phyloP scores from a whole-genome alignment of 495 filamentous ascomycete species.

The Penicillium chermesinum region DNA sequence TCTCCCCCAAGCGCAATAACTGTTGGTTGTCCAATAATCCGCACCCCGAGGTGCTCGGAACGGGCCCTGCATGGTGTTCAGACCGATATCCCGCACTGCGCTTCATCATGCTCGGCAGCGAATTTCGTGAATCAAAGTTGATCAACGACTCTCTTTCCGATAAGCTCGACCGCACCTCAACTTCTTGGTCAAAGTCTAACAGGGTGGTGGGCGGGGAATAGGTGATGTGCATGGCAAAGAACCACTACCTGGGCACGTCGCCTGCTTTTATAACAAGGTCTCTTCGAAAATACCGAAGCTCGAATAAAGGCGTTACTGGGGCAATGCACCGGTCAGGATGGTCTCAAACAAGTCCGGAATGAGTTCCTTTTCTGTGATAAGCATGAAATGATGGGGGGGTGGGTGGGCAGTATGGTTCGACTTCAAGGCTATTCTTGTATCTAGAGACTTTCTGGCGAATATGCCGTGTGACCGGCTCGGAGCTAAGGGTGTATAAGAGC shows the following conservation, averaged over 20 bases:
- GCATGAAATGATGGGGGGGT: too few relatives aligned
- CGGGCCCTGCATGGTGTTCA: background rate
- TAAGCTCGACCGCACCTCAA: background rate
- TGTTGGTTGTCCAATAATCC: background rate
- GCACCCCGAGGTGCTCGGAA: background rate
- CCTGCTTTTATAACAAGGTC: background rate
- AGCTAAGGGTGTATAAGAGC: background rate
- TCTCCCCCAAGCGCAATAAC: constrained; percentile 12
- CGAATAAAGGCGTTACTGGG: background rate
- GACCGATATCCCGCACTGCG: background rate
- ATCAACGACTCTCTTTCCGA: background rate
- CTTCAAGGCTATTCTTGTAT: background rate
- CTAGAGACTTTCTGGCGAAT: background rate
- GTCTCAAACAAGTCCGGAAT: background rate
- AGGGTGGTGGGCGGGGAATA: constrained; percentile 12
- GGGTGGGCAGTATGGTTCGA: too few relatives aligned
- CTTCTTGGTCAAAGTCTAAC: constrained; percentile 12
- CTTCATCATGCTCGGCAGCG: background rate
- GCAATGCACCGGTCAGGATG: background rate
- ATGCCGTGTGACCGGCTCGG: background rate
- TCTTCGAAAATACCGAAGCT: background rate
- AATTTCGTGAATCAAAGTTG: background rate
- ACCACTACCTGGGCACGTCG: background rate
- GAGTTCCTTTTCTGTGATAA: background rate
- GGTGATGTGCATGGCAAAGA: constrained; percentile 11